phyloP scores from a whole-genome alignment of 2,329 filamentous ascomycete genomes.

The Lomentospora prolificans region DNA sequence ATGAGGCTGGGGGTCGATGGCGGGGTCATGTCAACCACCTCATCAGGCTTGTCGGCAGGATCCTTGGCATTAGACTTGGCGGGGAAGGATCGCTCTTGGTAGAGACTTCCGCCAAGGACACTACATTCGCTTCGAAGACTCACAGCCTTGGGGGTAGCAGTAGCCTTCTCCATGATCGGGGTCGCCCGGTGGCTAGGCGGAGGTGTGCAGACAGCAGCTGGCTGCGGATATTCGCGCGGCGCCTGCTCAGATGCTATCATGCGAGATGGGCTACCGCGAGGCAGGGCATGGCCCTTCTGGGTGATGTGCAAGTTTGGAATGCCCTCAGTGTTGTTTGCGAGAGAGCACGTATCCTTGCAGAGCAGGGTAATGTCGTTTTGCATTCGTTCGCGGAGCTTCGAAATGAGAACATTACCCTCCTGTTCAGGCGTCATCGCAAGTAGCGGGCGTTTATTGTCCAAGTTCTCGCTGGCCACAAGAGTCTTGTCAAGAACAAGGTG shows the following conservation, averaged over 20 bases:
- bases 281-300: conserved; percentile 3
- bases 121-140: not conserved
- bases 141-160: not conserved
- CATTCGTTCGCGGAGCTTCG: conserved; percentile 33
- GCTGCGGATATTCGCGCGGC: conserved; percentile 1
- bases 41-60: conserved; percentile 9
- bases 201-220: not conserved
- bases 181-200: conserved; percentile 3
- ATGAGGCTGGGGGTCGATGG: conserved; percentile 16
- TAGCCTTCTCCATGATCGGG: not conserved
- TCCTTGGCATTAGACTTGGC: not conserved
- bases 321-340: conserved; percentile 21
- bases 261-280: not conserved
- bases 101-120: not conserved
- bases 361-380: conserved; percentile 37
- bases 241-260: conserved; percentile 4
- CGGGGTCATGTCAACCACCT: conserved; percentile 12
- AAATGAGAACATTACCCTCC: conserved; percentile 27
- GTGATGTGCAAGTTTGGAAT: conserved; percentile 19
- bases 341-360: conserved; percentile 40
- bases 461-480: conserved; percentile 27
- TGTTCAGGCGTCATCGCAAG: conserved; percentile 19
- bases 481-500: conserved; percentile 42
- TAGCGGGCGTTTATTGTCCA: conserved; percentile 11
- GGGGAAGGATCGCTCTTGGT: not conserved